Percentiles rank a stretch among this genome's conserved stretches.
phyloP scores from a whole-genome alignment of 2,329 filamentous ascomycete species.

The Coniochaeta sp. region DNA sequence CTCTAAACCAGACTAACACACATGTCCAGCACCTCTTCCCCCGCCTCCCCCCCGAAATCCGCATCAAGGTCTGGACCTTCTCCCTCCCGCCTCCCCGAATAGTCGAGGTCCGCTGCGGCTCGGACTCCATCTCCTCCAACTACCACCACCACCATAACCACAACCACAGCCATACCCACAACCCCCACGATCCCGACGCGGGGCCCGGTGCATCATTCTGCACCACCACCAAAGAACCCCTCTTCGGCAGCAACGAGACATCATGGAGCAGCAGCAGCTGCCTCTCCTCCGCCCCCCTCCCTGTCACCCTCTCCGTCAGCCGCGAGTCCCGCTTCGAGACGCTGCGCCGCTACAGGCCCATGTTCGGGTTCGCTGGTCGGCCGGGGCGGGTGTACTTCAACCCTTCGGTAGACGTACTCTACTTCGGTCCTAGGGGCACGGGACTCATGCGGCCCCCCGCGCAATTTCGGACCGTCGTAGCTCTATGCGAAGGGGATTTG shows the following conservation, averaged over 20 bases:
- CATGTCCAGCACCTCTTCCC: conserved; percentile 30
- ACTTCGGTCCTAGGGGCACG: conserved; percentile 33
- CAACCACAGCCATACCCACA: too few species aligned
- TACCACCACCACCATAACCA: too few species aligned
- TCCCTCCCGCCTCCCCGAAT: conserved; percentile 35
- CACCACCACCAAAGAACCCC: not conserved
- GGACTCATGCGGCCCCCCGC: conserved; percentile 38
- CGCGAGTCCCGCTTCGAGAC: conserved; percentile 38
- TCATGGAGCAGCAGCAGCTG: conserved; percentile 16
- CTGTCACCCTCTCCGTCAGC: conserved; percentile 37
- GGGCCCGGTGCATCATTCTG: too few species aligned
- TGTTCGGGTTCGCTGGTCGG: conserved; percentile 34
- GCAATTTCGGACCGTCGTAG: conserved; percentile 36
- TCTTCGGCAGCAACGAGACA: not conserved
- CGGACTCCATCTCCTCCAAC: conserved; percentile 14
- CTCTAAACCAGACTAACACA: not conserved
- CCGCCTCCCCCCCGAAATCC: conserved; percentile 37
- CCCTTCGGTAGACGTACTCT: conserved; percentile 34
- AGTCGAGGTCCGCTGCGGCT: conserved; percentile 34
- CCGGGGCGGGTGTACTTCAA: conserved; percentile 36
- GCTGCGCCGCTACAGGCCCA: conserved; percentile 29
- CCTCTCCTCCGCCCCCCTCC: conserved; percentile 32
- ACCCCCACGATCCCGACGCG: not conserved
- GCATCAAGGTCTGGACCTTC: conserved; percentile 39
- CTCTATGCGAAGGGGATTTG: conserved; percentile 32